Conservation (phyloP, 2,329 filamentous ascomycete genomes). For the Cryoendolithus antarcticus region DNA sequence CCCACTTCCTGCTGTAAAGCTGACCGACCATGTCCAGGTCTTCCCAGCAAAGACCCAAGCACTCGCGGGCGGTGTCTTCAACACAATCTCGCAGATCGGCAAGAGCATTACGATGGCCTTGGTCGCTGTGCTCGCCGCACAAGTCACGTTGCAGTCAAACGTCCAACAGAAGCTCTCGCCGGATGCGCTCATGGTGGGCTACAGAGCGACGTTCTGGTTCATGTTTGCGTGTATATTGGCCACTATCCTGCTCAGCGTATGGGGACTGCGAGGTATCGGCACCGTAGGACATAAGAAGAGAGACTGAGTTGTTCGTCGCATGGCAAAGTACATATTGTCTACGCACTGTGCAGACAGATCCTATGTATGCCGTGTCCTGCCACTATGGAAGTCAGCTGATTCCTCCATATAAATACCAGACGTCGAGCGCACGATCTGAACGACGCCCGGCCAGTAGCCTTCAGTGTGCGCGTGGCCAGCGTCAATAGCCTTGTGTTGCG, state of each 20-base stretch:
- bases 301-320: too few relatives aligned
- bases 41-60: slow-evolving; percentile 29
- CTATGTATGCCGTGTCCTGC: too few relatives aligned
- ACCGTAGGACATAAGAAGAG: slow-evolving; percentile 27
- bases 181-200: slow-evolving; percentile 24
- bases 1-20: too few relatives aligned
- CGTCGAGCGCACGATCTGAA: slow-evolving; percentile 35
- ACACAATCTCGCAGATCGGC: slow-evolving; percentile 32
- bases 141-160: not conserved
- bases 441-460: slow-evolving; percentile 47
- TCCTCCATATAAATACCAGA: too few relatives aligned
- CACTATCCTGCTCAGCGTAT: slow-evolving; percentile 18
- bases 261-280: slow-evolving; percentile 28
- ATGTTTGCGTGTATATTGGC: slow-evolving; percentile 23
- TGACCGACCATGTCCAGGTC: not conserved
- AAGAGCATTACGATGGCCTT: slow-evolving; percentile 28
- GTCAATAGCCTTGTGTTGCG: slow-evolving; percentile 20
- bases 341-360: too few relatives aligned
- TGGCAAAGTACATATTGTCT: too few relatives aligned
- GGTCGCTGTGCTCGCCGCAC: slow-evolving; percentile 6
- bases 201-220: slow-evolving; percentile 29
- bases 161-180: not conserved
- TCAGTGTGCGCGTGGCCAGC: slow-evolving; percentile 32
- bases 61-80: slow-evolving; percentile 35
- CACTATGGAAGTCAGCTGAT: too few relatives aligned